Evolutionary conservation across 129 eudicot genomes (phyloP), one percentile per base, ranked within the genome.

Genomic region (Artemisia argyi): DNA sequence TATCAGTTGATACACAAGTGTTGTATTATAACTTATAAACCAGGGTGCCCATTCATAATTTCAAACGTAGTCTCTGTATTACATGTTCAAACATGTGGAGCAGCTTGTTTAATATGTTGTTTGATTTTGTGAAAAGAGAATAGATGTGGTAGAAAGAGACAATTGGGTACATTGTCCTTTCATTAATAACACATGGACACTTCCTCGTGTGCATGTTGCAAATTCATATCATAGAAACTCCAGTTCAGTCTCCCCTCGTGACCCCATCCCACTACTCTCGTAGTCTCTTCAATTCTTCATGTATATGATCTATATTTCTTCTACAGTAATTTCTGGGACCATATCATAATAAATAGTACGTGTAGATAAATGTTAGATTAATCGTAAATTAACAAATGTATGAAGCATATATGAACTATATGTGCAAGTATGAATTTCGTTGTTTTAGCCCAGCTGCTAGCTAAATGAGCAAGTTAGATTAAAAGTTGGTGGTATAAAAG

Each of bases 171-270:
- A 52, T 65, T 75, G 74, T 69, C 68, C 26, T 75, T 54, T 75
- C 78, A 80, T 80, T 80, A 72, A 80, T 73, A 65, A 61, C 80
- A 75, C 50, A 72, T 76, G 62, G 56, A 80, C 74, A 54, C 64
- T 84, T 76, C 82, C 85, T 76, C 85, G 88, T 76, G 87, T 64
- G n/a, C n/a, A n/a, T n/a, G 81, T 61, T 53, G 61, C 77, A 66
- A 50, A 73, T 73, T 70, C 52, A 19, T 35, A 54, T 51, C 53
- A 62, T 73, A 26, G 75, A 47, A 14, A 64, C 52, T 20, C 67
- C 46, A 72, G 6, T 73, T 63, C 78, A 73, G 78, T 51, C 46
- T 48, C 35, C 69, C 78, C 59, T 24, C 65, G 51, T 55, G 74
- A 61, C 66, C 54, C 68, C 77, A 66, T 73, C 59, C 48, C 20